Evolutionary conservation across 768 basidiomycete species (phyloP).

Genomic region (Lentinula edodes): DNA sequence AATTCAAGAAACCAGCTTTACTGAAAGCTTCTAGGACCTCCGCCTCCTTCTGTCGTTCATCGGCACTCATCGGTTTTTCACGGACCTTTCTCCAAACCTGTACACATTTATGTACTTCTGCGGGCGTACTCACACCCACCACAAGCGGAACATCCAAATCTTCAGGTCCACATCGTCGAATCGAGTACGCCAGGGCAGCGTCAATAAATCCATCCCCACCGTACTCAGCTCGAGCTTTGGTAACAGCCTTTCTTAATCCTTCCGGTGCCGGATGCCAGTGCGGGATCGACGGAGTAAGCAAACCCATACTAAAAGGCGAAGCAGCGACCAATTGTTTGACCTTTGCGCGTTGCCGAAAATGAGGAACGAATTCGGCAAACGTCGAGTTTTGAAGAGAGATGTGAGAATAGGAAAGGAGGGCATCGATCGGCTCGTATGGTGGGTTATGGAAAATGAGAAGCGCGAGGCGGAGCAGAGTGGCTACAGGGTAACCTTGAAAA

Average conservation of each 20-base stretch:
- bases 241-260: slow-evolving; percentile 37
- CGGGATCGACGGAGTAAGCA: slow-evolving; percentile 48
- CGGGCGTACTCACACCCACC: slow-evolving; percentile 61
- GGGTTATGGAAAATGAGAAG: slow-evolving; percentile 63
- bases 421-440: slow-evolving; percentile 69
- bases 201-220: slow-evolving; percentile 45
- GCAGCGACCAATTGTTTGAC: slow-evolving; percentile 69
- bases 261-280: slow-evolving; percentile 79
- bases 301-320: slow-evolving; percentile 82
- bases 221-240: slow-evolving; percentile 24
- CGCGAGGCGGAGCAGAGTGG: slow-evolving; percentile 78
- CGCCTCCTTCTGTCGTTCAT: slow-evolving; percentile 39
- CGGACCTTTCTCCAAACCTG: slow-evolving; percentile 61
- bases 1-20: slow-evolving; percentile 49
- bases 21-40: slow-evolving; percentile 38
- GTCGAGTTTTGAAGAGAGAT: slow-evolving; percentile 69
- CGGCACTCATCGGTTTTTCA: slow-evolving; percentile 20
- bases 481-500: slow-evolving; percentile 67
- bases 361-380: slow-evolving; percentile 47
- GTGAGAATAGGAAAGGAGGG: slow-evolving; percentile 78
- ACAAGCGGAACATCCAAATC: slow-evolving; percentile 54
- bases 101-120: slow-evolving; percentile 73
- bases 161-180: slow-evolving; percentile 38
- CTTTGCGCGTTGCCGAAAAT: slow-evolving; percentile 56
- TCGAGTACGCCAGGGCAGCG: slow-evolving; percentile 71